Percentiles rank a stretch among this genome's conserved stretches.
These are phyloP conservation scores for Talaromyces verruculosus DNA, from an alignment of 2,329 filamentous ascomycete species.

Conservation along the genomic window DNA sequence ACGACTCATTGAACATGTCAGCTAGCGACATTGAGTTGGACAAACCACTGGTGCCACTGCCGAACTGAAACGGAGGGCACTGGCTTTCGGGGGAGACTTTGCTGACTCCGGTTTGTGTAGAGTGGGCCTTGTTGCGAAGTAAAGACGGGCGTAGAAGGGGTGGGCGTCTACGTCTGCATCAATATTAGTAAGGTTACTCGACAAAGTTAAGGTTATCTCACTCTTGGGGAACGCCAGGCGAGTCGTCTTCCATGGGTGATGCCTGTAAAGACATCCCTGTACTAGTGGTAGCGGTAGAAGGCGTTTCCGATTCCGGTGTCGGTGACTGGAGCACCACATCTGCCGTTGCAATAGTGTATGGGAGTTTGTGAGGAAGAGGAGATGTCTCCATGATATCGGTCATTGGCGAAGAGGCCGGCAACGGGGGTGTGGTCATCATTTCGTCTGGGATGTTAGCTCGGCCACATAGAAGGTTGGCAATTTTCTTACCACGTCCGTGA, in stretches of 20 bases:
- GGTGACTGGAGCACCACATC: constrained; percentile 71
- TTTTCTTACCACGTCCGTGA: constrained; percentile 56
- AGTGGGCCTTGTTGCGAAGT: constrained; percentile 70
- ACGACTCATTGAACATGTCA: constrained; percentile 76
- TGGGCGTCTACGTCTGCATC: constrained; percentile 62
- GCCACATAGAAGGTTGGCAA: neutral
- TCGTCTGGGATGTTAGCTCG: constrained; percentile 53
- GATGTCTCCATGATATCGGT: constrained; percentile 91
- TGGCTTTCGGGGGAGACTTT: constrained; percentile 62
- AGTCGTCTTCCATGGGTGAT: constrained; percentile 38
- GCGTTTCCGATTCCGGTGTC: constrained; percentile 55
- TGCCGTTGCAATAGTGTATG: constrained; percentile 56
- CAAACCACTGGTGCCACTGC: constrained; percentile 54
- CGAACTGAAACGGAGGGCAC: constrained; percentile 74
- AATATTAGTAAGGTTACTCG: neutral
- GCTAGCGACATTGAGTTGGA: constrained; percentile 67
- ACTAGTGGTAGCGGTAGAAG: constrained; percentile 45
- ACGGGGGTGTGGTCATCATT: constrained; percentile 77
- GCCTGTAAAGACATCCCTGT: constrained; percentile 43
- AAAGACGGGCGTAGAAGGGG: constrained; percentile 72
- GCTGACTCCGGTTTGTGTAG: constrained; percentile 63
- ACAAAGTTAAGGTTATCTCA: constrained; percentile 30
- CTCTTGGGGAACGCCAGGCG: constrained; percentile 33
- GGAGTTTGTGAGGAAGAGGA: constrained; percentile 81
- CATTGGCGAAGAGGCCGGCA: constrained; percentile 78